A percentile compares a stretch with the other conserved stretches of the same genome.
phyloP scores from a whole-genome alignment of 1,284 basidiomycete genomes.

The Mycena citricolor region DNA sequence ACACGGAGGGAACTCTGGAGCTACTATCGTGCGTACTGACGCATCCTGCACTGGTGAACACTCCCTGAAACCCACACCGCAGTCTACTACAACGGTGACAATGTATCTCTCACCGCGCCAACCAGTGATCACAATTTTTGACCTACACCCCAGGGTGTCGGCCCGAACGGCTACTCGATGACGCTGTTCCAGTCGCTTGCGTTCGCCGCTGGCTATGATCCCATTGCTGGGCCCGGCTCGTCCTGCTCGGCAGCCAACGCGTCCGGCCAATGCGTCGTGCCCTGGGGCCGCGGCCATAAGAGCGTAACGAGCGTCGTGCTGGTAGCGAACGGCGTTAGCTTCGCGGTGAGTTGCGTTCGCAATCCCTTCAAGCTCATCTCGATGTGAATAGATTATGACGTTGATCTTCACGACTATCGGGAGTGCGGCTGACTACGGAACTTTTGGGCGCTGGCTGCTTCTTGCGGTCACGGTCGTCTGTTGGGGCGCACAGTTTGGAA shows the following conservation, averaged over 20 bases:
- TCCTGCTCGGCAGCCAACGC: slow-evolving; percentile 53
- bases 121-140: not conserved
- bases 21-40: slow-evolving; percentile 20
- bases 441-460: slow-evolving; percentile 75
- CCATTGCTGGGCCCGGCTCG: slow-evolving; percentile 61
- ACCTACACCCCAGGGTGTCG: slow-evolving; percentile 12
- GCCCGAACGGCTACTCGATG: slow-evolving; percentile 22
- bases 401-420: slow-evolving; percentile 80
- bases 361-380: not conserved
- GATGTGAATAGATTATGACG: slow-evolving; percentile 62
- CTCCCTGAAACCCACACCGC: slow-evolving; percentile 24
- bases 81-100: slow-evolving; percentile 23
- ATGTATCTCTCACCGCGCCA: not conserved
- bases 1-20: slow-evolving; percentile 23
- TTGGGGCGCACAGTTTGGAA: slow-evolving; percentile 79
- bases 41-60: no score
- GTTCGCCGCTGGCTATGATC: slow-evolving; percentile 67
- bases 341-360: slow-evolving; percentile 53
- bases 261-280: slow-evolving; percentile 71
- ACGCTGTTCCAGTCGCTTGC: slow-evolving; percentile 74
- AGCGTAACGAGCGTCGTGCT: slow-evolving; percentile 73
- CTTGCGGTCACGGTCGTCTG: slow-evolving; percentile 71
- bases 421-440: slow-evolving; percentile 75
- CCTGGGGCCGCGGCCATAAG: slow-evolving; percentile 70
- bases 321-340: slow-evolving; percentile 73